Percentiles rank a stretch among this genome's conserved stretches.
Conservation (phyloP, 805 yeast species). For the Limtongia smithiae region DNA sequence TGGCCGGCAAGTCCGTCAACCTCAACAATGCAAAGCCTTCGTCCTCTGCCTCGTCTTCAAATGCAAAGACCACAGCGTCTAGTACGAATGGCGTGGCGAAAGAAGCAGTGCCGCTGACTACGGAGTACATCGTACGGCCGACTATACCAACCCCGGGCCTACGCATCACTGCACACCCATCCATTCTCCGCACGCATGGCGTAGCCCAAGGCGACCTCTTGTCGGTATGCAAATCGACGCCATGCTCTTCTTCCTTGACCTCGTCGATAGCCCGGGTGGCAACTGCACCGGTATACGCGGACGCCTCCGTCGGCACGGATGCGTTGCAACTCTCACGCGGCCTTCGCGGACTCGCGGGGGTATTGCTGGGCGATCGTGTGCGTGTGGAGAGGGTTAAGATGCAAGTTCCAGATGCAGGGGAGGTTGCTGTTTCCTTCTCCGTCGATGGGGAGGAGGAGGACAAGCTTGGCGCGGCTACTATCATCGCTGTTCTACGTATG, state of each 20-base stretch:
- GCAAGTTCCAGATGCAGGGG: constrained; percentile 52
- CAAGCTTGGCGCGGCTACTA: background rate
- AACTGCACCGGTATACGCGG: constrained; percentile 12
- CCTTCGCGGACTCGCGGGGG: constrained; percentile 43
- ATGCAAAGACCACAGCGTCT: too few relatives aligned
- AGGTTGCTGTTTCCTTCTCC: constrained; percentile 42
- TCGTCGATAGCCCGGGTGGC: constrained; percentile 3
- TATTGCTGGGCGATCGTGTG: constrained; percentile 51
- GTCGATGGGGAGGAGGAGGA: constrained; percentile 33
- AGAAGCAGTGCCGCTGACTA: too few relatives aligned
- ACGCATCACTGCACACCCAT: constrained; percentile 6
- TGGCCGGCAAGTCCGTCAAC: too few relatives aligned
- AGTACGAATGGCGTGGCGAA: too few relatives aligned
- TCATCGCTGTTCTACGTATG: constrained; percentile 4
- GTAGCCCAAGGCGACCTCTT: constrained; percentile 17
- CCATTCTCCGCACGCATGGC: constrained; percentile 13
- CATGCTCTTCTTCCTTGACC: background rate
- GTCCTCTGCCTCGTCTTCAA: too few relatives aligned
- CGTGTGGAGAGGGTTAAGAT: constrained; percentile 48
- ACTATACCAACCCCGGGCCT: constrained; percentile 14
- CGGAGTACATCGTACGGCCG: constrained; percentile 24
- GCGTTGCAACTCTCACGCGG: constrained; percentile 32
- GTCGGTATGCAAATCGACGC: constrained; percentile 12
- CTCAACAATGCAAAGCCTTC: too few relatives aligned
- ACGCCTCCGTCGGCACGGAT: constrained; percentile 6